phyloP scores from a whole-genome alignment of 148 eudicot genomes.

The Simmondsia chinensis region DNA sequence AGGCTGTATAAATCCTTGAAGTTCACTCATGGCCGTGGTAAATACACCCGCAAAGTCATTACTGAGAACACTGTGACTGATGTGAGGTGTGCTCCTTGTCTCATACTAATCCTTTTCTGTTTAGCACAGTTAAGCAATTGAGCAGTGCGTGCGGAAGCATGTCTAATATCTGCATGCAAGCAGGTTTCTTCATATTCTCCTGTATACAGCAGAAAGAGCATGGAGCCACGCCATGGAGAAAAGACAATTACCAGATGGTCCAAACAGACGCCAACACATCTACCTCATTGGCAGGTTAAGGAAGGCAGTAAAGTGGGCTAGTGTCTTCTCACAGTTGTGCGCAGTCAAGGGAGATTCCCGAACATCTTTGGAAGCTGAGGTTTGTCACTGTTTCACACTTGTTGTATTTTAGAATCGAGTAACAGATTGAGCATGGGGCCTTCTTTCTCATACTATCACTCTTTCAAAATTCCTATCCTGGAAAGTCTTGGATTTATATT shows the following conservation, averaged over 20 bases:
- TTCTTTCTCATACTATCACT: too few species aligned
- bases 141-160: not conserved
- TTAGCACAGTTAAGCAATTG: not conserved
- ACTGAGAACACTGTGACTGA: conserved; percentile 63
- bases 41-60: conserved; percentile 58
- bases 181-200: conserved; percentile 80
- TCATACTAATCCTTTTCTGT: not conserved
- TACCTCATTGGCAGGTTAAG: conserved; percentile 86
- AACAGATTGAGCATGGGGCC: too few species aligned
- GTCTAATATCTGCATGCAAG: conserved; percentile 2
- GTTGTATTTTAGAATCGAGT: too few species aligned
- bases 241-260: conserved; percentile 90
- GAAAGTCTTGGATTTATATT: too few species aligned
- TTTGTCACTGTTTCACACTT: conserved; percentile 11
- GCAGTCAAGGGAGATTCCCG: conserved; percentile 88
- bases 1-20: conserved; percentile 89
- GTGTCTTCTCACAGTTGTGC: conserved; percentile 73
- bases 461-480: too few species aligned
- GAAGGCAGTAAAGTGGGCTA: conserved; percentile 95
- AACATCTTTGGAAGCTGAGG: conserved; percentile 98
- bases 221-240: conserved; percentile 99
- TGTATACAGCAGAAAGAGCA: conserved; percentile 91
- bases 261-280: conserved; percentile 75
- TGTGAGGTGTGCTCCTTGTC: conserved; percentile 50
- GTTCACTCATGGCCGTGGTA: conserved; percentile 90